phyloP scores from a whole-genome alignment of 306 rosid genomes.

The Betula pendula region DNA sequence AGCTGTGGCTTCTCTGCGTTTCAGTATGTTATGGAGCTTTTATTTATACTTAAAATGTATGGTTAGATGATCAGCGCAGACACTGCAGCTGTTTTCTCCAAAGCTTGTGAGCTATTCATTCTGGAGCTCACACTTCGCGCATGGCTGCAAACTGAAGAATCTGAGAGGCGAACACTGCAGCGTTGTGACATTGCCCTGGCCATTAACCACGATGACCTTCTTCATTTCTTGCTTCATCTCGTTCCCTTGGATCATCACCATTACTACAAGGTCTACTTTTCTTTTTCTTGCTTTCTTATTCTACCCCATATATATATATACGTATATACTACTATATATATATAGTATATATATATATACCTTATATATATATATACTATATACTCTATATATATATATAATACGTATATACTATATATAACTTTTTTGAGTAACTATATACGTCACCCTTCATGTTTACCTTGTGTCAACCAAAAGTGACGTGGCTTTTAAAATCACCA shows the following conservation, averaged over 20 bases:
- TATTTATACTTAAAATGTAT: neutral
- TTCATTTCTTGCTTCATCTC: constrained; percentile 28
- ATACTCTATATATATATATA: no score
- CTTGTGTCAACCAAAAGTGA: no score
- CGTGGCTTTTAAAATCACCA: no score
- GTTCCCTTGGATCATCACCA: neutral
- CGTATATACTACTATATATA: no score
- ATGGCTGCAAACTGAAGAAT: constrained; percentile 31
- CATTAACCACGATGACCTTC: constrained; percentile 5
- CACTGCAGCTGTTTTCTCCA: constrained; percentile 33
- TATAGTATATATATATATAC: no score
- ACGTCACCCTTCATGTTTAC: no score
- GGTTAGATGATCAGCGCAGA: constrained; percentile 41
- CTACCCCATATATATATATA: neutral
- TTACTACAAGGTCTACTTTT: neutral
- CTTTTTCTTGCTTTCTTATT: neutral
- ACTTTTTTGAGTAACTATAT: no score
- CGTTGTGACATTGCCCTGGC: constrained; percentile 33
- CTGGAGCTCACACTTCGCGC: constrained; percentile 46
- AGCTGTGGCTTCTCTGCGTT: neutral
- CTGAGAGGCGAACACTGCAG: constrained; percentile 20
- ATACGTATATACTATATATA: no score
- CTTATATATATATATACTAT: no score
- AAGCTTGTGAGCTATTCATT: constrained; percentile 50
- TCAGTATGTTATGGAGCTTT: neutral